Base-by-base conservation (phyloP, 768 basidiomycete species). In the Trametes cingulata region DNA sequence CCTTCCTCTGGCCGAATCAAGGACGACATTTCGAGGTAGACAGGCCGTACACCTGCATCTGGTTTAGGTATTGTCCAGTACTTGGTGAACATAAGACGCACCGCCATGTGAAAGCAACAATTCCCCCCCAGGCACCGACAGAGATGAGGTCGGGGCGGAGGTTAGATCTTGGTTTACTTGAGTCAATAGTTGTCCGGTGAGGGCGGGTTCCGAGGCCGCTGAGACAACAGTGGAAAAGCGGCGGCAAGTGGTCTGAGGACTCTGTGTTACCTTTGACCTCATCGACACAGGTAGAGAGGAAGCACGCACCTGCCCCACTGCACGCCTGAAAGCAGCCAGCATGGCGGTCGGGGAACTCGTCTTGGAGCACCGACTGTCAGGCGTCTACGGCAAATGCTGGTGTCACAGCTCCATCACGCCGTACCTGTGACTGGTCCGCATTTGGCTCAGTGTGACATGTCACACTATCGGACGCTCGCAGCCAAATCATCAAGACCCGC, bases 11-110 rank as follows among this genome's bases (percentile, higher is more conserved):
- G 74, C 62, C 77, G 81, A 35, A 87, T 73, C 15, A 88, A 80
- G 49, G 81, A 78, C 3, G 86, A 84, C 62, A 92, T 73, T n/a
- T 81, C 75, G 10, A 91, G 75, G 59, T 82, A 85, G 13, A 89
- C 74, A 17, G 88, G 87, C 52, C 75, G 68, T 8, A 69, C 55
- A 19, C 68, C 84, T 85, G 59, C n/a, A n/a, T n/a, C n/a, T n/a
- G n/a, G n/a, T n/a, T n/a, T n/a, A n/a, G n/a, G n/a, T n/a, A n/a
- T n/a, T n/a, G n/a, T n/a, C n/a, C n/a, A n/a, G n/a, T n/a, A n/a
- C n/a, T n/a, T n/a, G n/a, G n/a, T n/a, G n/a, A n/a, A n/a, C n/a
- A n/a, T n/a, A n/a, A n/a, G 7, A 51, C 50, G 20, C 13, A 51
- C 50, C 50, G 10, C 6, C 36, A 6, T 17, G 20, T 10, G 36